A percentile compares a stretch with the other conserved stretches of the same genome.
Evolutionary conservation across 1,284 basidiomycete genomes (phyloP).

Genomic region (Spongiforma sp.): DNA sequence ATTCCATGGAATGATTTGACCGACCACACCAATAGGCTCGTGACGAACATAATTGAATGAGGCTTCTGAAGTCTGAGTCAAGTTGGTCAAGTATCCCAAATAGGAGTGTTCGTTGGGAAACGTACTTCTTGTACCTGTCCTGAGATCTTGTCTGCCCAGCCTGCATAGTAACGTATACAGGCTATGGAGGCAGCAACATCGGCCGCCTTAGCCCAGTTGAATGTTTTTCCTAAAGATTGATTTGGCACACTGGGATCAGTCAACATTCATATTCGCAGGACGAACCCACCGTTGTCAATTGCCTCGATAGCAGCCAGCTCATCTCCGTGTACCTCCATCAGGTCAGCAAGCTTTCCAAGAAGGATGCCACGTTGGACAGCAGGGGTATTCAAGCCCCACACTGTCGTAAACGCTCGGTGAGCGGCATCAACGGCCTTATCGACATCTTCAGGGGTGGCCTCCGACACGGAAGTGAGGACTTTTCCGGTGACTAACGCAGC

Average conservation of each 20-base stretch:
- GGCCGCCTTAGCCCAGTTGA: slow-evolving; percentile 69
- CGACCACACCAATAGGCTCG: slow-evolving; percentile 92
- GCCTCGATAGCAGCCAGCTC: slow-evolving; percentile 70
- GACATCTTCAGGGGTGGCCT: slow-evolving; percentile 29
- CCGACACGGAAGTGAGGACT: slow-evolving; percentile 26
- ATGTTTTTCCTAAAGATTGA: slow-evolving; percentile 75
- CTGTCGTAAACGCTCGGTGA: slow-evolving; percentile 46
- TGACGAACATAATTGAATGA: slow-evolving; percentile 86
- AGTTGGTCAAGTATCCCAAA: not conserved
- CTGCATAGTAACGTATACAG: slow-evolving; percentile 75
- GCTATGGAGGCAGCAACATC: slow-evolving; percentile 77
- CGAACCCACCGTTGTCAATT: slow-evolving; percentile 53
- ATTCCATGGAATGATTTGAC: slow-evolving; percentile 88
- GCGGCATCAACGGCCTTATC: slow-evolving; percentile 47
- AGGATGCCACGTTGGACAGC: slow-evolving; percentile 63
- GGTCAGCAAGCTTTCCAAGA: slow-evolving; percentile 63
- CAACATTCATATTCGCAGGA: too few species aligned
- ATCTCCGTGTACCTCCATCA: slow-evolving; percentile 68
- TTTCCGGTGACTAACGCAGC: slow-evolving; percentile 27
- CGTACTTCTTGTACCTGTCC: slow-evolving; percentile 78
- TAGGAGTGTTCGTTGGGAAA: not conserved
- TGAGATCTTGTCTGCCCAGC: slow-evolving; percentile 88
- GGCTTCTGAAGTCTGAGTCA: slow-evolving; percentile 57
- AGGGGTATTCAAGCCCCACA: slow-evolving; percentile 62
- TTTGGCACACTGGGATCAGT: too few species aligned